These are phyloP conservation scores for Rhodotorula sp. DNA, from an alignment of 1,284 basidiomycete genomes.

Conservation along the genomic window DNA sequence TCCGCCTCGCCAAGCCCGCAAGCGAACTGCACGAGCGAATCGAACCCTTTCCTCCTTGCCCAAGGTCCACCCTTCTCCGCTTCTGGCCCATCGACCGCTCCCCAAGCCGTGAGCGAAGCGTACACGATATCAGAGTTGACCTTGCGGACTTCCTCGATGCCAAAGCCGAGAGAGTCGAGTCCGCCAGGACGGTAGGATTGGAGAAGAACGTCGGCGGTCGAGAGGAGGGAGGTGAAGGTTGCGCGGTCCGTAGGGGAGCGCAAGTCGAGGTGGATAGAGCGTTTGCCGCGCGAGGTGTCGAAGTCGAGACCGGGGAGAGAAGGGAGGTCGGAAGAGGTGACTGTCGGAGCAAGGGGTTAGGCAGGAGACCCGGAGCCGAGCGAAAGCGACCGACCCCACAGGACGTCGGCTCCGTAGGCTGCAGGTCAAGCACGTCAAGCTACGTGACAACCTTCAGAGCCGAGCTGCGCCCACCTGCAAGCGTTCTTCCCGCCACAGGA, in stretches of 20 bases:
- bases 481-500: constrained; percentile 58
- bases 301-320: constrained; percentile 58
- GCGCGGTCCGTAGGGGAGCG: constrained; percentile 47
- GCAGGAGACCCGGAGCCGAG: too few relatives aligned
- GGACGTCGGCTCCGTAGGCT: not conserved
- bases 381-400: not conserved
- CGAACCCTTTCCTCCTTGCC: constrained; percentile 61
- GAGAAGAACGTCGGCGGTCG: constrained; percentile 60
- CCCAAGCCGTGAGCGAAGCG: not conserved
- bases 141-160: constrained; percentile 51
- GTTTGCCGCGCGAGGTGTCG: constrained; percentile 65
- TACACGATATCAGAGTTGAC: constrained; percentile 40
- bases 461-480: constrained; percentile 54
- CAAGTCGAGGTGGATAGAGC: constrained; percentile 63
- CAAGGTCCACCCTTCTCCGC: constrained; percentile 61
- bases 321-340: constrained; percentile 61
- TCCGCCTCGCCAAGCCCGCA: constrained; percentile 63
- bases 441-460: too few relatives aligned
- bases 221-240: constrained; percentile 44
- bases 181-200: constrained; percentile 64
- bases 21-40: constrained; percentile 66
- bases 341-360: not conserved
- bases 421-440: not conserved
- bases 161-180: constrained; percentile 57
- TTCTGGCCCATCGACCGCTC: not conserved